phyloP scores from a whole-genome alignment of 2,329 filamentous ascomycete genomes.

The Aspergillus flavus region DNA sequence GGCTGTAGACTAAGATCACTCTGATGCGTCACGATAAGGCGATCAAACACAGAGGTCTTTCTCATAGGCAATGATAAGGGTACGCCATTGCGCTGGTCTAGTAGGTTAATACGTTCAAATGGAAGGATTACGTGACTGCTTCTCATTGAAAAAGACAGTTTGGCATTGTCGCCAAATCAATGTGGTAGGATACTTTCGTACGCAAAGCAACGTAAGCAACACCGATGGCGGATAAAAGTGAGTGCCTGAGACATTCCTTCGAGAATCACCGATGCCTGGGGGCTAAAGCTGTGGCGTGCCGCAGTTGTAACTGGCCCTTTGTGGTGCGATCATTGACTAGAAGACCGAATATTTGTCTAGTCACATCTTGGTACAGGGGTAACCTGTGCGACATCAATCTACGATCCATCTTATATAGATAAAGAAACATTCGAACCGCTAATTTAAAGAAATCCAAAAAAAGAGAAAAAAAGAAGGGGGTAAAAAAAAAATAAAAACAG shows the following conservation, averaged over 20 bases:
- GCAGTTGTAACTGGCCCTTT: slow-evolving; percentile 1
- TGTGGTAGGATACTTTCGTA: neutral
- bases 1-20: neutral
- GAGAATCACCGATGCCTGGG: neutral
- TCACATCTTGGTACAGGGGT: neutral
- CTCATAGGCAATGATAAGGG: neutral
- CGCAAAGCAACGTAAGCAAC: neutral
- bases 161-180: neutral
- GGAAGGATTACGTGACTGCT: neutral
- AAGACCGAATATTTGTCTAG: neutral
- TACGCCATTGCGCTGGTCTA: neutral
- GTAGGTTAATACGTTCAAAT: neutral
- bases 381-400: neutral
- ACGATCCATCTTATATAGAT: neutral
- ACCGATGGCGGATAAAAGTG: neutral
- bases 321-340: neutral
- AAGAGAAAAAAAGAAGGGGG: neutral
- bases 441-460: neutral
- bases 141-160: neutral
- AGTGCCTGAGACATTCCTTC: neutral
- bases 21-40: neutral
- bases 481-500: neutral
- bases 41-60: neutral
- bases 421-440: neutral
- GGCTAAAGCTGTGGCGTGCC: neutral